These are phyloP conservation scores for Ploettnerulaceae sp. DNA, from an alignment of 2,329 filamentous ascomycete species.

Conservation along the genomic window DNA sequence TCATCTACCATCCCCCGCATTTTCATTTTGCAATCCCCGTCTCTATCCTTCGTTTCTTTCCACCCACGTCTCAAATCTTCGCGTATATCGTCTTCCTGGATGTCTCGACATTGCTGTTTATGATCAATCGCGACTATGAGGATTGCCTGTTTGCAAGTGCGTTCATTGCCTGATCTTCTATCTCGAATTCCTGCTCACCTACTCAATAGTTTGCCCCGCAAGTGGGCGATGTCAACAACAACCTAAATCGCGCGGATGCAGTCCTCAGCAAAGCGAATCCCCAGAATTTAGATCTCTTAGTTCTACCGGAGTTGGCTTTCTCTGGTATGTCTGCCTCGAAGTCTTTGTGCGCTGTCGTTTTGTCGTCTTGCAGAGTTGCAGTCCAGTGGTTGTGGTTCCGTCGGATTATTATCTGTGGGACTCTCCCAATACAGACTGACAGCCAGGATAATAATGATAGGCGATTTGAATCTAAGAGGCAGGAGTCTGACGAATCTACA, in stretches of 20 bases:
- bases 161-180: background rate
- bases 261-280: conserved; percentile 51
- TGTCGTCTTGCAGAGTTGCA: conserved; percentile 72
- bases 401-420: too few species aligned
- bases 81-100: background rate
- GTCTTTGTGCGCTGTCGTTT: too few species aligned
- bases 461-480: too few species aligned
- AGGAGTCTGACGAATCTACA: too few species aligned
- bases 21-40: background rate
- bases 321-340: conserved; percentile 66
- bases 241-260: conserved; percentile 62
- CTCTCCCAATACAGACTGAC: too few species aligned
- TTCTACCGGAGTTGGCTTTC: conserved; percentile 74
- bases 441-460: too few species aligned
- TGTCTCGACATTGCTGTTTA: conserved; percentile 1
- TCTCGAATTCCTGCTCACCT: background rate
- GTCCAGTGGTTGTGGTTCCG: conserved; percentile 72
- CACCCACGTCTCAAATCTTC: too few species aligned
- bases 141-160: conserved; percentile 21
- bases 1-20: too few species aligned
- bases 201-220: conserved; percentile 52
- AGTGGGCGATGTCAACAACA: conserved; percentile 65
- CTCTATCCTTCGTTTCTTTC: background rate
- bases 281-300: conserved; percentile 60
- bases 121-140: conserved; percentile 20